phyloP scores from a whole-genome alignment of 371 early-diverging fungal genomes.

The Sporodiniella umbellata region DNA sequence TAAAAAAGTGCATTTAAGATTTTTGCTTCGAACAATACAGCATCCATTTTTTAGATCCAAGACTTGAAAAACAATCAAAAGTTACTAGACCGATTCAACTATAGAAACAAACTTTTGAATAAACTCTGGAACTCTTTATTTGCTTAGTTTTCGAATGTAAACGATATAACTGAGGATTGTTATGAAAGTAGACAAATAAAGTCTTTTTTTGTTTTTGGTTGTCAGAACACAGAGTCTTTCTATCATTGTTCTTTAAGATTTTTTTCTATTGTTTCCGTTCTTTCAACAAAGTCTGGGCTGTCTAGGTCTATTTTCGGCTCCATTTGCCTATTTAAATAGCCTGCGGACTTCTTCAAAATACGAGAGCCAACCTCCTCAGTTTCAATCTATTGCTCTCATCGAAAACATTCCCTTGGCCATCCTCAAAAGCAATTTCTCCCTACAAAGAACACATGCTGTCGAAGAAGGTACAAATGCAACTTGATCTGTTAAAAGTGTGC shows the following conservation, averaged over 20 bases:
- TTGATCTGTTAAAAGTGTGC: too few relatives aligned
- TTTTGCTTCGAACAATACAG: too few relatives aligned
- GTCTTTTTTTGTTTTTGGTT: neutral
- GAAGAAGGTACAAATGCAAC: too few relatives aligned
- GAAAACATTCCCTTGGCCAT: slow-evolving; percentile 9
- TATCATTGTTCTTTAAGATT: neutral
- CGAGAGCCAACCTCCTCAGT: slow-evolving; percentile 8
- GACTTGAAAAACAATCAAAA: too few relatives aligned
- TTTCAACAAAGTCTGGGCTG: neutral
- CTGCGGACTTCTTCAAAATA: neutral
- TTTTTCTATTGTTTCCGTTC: neutral
- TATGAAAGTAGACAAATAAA: slow-evolving; percentile 2
- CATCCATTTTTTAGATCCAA: too few relatives aligned
- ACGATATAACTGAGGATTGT: too few relatives aligned
- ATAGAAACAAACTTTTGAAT: too few relatives aligned
- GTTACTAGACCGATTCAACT: too few relatives aligned
- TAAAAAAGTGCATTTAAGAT: too few relatives aligned
- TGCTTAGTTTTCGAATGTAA: too few relatives aligned
- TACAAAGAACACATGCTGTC: neutral
- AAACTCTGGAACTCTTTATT: too few relatives aligned
- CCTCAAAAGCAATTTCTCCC: slow-evolving; percentile 1
- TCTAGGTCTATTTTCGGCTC: neutral
- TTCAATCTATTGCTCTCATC: slow-evolving; percentile 14
- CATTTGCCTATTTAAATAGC: neutral
- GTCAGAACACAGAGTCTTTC: neutral